Conservation (phyloP, 2,329 filamentous ascomycete genomes). For the Diatrype stigma region DNA sequence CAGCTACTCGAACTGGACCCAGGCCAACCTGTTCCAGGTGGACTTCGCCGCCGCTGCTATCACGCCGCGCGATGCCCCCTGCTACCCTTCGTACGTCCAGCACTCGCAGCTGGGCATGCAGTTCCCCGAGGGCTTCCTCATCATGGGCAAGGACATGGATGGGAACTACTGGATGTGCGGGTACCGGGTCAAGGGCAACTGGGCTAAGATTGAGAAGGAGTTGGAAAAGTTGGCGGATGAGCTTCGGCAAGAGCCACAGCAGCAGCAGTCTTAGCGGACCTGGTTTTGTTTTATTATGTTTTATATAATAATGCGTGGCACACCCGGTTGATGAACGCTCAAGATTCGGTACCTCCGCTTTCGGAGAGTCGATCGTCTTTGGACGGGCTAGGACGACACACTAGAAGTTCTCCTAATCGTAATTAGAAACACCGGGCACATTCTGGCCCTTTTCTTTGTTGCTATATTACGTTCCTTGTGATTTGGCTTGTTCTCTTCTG, state of each 20-base stretch:
- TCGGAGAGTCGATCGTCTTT: too few relatives aligned
- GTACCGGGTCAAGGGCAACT: slow-evolving; percentile 19
- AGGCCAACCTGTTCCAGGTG: slow-evolving; percentile 22
- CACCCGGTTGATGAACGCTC: background rate
- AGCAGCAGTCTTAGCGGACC: too few relatives aligned
- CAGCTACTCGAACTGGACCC: slow-evolving; percentile 29
- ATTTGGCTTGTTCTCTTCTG: too few relatives aligned
- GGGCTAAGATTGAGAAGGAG: slow-evolving; percentile 17
- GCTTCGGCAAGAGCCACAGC: background rate
- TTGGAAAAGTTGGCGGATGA: background rate
- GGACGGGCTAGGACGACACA: too few relatives aligned
- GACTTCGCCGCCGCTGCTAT: slow-evolving; percentile 24
- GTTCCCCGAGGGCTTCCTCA: slow-evolving; percentile 23
- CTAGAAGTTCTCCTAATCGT: too few relatives aligned
- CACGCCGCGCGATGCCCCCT: slow-evolving; percentile 3
- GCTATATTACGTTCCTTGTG: too few relatives aligned
- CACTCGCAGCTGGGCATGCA: slow-evolving; percentile 18
- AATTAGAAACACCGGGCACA: too few relatives aligned
- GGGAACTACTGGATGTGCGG: slow-evolving; percentile 27
- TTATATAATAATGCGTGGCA: background rate
- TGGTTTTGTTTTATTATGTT: too few relatives aligned
- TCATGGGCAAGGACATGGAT: slow-evolving; percentile 24
- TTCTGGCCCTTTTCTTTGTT: too few relatives aligned
- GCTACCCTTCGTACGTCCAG: slow-evolving; percentile 21
- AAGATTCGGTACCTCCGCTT: background rate